phyloP scores from a whole-genome alignment of 129 eudicot genomes.

The Logfia minima region DNA sequence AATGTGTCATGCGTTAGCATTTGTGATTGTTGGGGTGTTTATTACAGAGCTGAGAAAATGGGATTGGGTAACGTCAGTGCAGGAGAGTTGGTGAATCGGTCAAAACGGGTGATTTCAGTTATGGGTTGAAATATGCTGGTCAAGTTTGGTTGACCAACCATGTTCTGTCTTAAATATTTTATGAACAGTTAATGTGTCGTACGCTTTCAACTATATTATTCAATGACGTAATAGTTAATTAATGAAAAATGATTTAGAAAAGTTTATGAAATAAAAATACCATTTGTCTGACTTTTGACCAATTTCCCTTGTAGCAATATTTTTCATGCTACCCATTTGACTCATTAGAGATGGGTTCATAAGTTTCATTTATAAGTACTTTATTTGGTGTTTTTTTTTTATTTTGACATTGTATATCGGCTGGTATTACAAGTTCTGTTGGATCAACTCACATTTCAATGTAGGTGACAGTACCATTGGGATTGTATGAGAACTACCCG shows the following conservation, averaged over 20 bases:
- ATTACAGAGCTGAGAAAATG: conserved; percentile 3
- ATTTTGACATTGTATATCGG: neutral
- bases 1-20: too few species aligned
- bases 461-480: conserved; percentile 73
- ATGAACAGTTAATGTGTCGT: neutral
- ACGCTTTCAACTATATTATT: neutral
- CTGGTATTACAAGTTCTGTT: neutral
- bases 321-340: neutral
- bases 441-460: conserved; percentile 10
- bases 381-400: neutral
- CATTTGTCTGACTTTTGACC: neutral
- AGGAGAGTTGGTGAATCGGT: neutral
- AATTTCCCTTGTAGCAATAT: neutral
- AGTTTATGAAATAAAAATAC: neutral
- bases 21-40: conserved; percentile 10
- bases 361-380: neutral
- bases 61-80: neutral
- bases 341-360: neutral
- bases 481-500: conserved; percentile 68
- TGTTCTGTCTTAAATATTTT: neutral
- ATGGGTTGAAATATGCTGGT: neutral
- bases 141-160: neutral
- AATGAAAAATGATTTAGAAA: neutral
- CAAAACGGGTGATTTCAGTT: neutral
- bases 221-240: neutral